Evolutionary conservation across 192 early-diverging fungal species (phyloP), one percentile per base, ranked within the genome.

Genomic region (Linnemannia elongata): DNA sequence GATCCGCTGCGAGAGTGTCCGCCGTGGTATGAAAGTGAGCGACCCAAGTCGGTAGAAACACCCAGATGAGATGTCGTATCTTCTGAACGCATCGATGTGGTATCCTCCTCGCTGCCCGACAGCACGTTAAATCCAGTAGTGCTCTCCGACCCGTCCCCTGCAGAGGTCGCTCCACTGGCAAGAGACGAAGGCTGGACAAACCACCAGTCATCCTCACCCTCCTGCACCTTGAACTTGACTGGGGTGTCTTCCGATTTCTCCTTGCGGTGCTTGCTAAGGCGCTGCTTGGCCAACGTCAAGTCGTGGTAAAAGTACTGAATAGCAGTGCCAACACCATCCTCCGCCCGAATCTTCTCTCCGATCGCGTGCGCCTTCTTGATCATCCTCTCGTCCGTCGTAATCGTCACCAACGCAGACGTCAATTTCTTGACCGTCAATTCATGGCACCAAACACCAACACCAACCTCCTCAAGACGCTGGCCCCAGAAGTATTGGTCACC

Each of bases 401-500:
- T 86, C 8, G 82, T 74, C 5, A 80, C 74, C 22, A 96, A 71
- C 13, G 90, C 92, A 6, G 79, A 71, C 0, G 94, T 81, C 15
- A 96, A 78, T 42, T 87, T 85, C 38, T 93, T 90, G 18, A 89
- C 88, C 0, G 82, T 93, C 52, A 96, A 75, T 35, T 93, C 89
- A n/a, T 91, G 90, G 22, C 94, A 81, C 76, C 89, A 90, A 3
- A 90, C 69, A 38, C 94, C 94, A 8, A 95, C 89, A 4, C 93
- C 93, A 77, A 93, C 90, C n/a, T 92, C 92, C 60, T 93, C 88
- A 4, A 96, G 75, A 6, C 93, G 91, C 36, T 94, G 90, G 18
- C 91, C 94, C 95, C 95, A 96, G 81, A 96, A 96, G 70, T 89
- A 93, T 49, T 92, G 93, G 36, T 94, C 93, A 22, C 91, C 93